Conservation (phyloP, 495 filamentous ascomycete genomes). For the Neurospora sp. region DNA sequence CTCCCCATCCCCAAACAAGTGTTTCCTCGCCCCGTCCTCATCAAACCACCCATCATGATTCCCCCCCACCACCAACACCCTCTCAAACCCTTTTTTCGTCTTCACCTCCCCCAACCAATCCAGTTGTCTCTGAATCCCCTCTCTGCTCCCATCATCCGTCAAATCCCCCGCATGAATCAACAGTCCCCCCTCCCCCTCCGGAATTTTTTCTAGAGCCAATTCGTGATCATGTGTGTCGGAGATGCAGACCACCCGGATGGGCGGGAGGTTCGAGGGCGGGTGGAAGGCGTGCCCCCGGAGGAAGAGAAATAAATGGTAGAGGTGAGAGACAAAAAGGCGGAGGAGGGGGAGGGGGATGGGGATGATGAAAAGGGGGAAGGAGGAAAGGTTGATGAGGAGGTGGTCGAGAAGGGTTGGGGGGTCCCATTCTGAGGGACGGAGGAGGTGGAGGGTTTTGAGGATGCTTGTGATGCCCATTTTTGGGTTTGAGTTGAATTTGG, state of each 20-base stretch:
- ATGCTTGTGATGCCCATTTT: conserved; percentile 24
- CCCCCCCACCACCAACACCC: conserved; percentile 60
- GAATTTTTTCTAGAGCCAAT: conserved; percentile 37
- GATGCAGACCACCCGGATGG: conserved; percentile 74
- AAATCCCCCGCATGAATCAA: conserved; percentile 88
- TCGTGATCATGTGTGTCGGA: conserved; percentile 74
- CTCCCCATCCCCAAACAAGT: conserved; percentile 17
- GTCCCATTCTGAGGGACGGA: conserved; percentile 34
- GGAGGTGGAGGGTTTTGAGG: conserved; percentile 30
- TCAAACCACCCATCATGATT: conserved; percentile 88
- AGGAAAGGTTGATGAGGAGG: conserved; percentile 28
- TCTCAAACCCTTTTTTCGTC: conserved; percentile 44
- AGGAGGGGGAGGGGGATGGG: conserved; percentile 35
- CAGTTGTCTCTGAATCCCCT: conserved; percentile 64
- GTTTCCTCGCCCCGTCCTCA: conserved; percentile 24
- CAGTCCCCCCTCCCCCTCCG: conserved; percentile 78
- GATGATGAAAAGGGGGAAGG: not conserved
- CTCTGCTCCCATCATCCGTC: conserved; percentile 56
- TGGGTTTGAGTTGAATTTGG: not conserved
- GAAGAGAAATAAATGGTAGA: conserved; percentile 52
- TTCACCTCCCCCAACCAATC: conserved; percentile 62
- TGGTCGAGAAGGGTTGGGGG: conserved; percentile 39
- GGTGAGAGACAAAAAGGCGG: conserved; percentile 17
- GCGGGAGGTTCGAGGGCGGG: conserved; percentile 35
- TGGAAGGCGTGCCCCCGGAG: conserved; percentile 52